A percentile compares a stretch with the other conserved stretches of the same genome.
phyloP scores from a whole-genome alignment of 2,329 filamentous ascomycete species.

The Biscogniauxia marginata region DNA sequence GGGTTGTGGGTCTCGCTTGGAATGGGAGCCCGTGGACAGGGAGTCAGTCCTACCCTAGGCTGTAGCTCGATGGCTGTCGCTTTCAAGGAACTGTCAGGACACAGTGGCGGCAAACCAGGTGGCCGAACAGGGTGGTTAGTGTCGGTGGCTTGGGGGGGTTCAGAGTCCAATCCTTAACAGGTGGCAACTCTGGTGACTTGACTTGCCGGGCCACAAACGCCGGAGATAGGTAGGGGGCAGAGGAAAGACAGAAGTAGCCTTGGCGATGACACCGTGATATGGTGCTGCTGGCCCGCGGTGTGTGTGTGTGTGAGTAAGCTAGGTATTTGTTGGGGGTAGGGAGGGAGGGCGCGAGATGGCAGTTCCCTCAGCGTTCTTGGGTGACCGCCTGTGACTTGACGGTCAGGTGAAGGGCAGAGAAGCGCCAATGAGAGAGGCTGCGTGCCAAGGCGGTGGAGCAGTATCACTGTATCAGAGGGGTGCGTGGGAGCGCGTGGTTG shows the following conservation, averaged over 20 bases:
- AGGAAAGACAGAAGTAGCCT: not conserved
- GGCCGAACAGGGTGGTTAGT: slow-evolving; percentile 26
- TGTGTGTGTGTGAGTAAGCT: slow-evolving; percentile 1
- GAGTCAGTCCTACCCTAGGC: slow-evolving; percentile 19
- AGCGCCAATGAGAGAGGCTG: slow-evolving; percentile 25
- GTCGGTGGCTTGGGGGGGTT: slow-evolving; percentile 8
- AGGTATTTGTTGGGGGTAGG: slow-evolving; percentile 11
- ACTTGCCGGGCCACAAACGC: slow-evolving; percentile 22
- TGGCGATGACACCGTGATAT: slow-evolving; percentile 4
- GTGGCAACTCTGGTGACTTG: slow-evolving; percentile 22
- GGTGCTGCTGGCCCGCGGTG: slow-evolving; percentile 8
- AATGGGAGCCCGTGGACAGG: slow-evolving; percentile 22
- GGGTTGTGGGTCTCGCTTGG: slow-evolving; percentile 12
- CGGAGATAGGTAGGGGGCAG: not conserved
- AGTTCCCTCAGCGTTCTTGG: not conserved
- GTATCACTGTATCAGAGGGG: slow-evolving; percentile 30
- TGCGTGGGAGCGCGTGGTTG: slow-evolving; percentile 33
- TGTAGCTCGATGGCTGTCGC: slow-evolving; percentile 18
- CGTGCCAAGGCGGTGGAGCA: slow-evolving; percentile 28
- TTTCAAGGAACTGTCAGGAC: slow-evolving; percentile 21
- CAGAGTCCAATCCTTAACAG: slow-evolving; percentile 20
- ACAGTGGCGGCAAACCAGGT: slow-evolving; percentile 32
- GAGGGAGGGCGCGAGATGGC: slow-evolving; percentile 8
- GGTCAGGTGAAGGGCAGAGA: slow-evolving; percentile 24
- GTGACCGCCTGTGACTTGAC: slow-evolving; percentile 1